Conservation (phyloP, 148 eudicot genomes). For the Mesembryanthemum crystallinum region DNA sequence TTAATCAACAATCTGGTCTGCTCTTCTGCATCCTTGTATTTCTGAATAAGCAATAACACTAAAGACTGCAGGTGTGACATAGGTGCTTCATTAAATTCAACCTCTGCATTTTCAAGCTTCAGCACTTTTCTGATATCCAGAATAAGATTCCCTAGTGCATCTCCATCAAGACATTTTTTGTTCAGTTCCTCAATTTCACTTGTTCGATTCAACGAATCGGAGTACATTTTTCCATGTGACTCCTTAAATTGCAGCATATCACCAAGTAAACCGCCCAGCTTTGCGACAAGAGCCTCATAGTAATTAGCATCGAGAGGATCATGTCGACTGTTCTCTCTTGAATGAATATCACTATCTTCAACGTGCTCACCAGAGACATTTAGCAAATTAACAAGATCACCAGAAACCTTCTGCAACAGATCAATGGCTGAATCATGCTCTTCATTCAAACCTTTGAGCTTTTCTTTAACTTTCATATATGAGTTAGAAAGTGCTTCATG, state of each 20-base stretch:
- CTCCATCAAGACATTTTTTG: slow-evolving; percentile 39
- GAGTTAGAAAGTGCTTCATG: slow-evolving; percentile 36
- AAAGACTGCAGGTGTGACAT: slow-evolving; percentile 44
- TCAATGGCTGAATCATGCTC: slow-evolving; percentile 40
- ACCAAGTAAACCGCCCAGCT: slow-evolving; percentile 42
- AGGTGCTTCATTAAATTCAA: slow-evolving; percentile 39
- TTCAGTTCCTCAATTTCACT: slow-evolving; percentile 53
- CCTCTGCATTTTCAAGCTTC: slow-evolving; percentile 38
- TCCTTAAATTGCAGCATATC: slow-evolving; percentile 57
- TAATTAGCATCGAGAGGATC: slow-evolving; percentile 45
- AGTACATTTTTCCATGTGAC: slow-evolving; percentile 40
- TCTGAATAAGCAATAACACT: slow-evolving; percentile 51
- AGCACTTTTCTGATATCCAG: slow-evolving; percentile 48
- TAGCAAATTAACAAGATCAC: slow-evolving; percentile 48
- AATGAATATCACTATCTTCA: slow-evolving; percentile 33
- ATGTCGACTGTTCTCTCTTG: slow-evolving; percentile 22
- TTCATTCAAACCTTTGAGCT: slow-evolving; percentile 35
- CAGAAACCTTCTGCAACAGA: slow-evolving; percentile 47
- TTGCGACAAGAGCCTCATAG: slow-evolving; percentile 51
- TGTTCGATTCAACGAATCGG: slow-evolving; percentile 51
- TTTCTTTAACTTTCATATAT: slow-evolving; percentile 35
- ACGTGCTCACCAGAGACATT: slow-evolving; percentile 27
- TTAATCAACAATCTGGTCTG: slow-evolving; percentile 33
- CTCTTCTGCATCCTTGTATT: slow-evolving; percentile 57
- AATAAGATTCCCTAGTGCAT: slow-evolving; percentile 55